These are phyloP conservation scores for Senna tora DNA, from an alignment of 306 rosid genomes.

Conservation along the genomic window DNA sequence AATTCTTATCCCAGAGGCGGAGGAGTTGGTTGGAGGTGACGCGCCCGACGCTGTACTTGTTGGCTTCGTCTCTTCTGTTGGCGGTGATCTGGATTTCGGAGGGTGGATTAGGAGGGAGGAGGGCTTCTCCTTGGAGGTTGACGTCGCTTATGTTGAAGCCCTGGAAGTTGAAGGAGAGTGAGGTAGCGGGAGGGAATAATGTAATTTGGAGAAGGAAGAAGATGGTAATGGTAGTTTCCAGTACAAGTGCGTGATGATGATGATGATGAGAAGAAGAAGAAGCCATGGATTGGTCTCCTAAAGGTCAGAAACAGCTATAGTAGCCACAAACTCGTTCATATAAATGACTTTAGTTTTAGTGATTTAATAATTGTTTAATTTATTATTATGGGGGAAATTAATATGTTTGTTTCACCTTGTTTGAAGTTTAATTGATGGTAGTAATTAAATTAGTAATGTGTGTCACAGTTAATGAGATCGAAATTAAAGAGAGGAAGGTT, in stretches of 20 bases:
- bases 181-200: neutral
- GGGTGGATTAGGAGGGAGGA: neutral
- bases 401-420: neutral
- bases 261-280: too few species aligned
- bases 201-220: neutral
- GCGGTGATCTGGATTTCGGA: conserved; percentile 40
- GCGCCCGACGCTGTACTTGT: conserved; percentile 42
- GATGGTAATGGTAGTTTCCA: neutral
- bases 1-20: conserved; percentile 48
- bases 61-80: neutral
- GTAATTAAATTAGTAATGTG: too few species aligned
- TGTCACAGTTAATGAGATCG: too few species aligned
- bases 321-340: too few species aligned
- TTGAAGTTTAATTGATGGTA: too few species aligned
- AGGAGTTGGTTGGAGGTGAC: conserved; percentile 37
- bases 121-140: conserved; percentile 36
- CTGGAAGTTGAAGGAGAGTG: conserved; percentile 39
- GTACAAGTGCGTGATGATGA: neutral
- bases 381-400: too few species aligned
- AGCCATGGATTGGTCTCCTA: too few species aligned
- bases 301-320: too few species aligned
- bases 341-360: too few species aligned
- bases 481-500: too few species aligned
- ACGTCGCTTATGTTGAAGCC: conserved; percentile 29
- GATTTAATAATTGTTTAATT: too few species aligned